These are phyloP conservation scores for Triglochin maritima DNA, from an alignment of 106 monocot genomes.

Conservation along the genomic window DNA sequence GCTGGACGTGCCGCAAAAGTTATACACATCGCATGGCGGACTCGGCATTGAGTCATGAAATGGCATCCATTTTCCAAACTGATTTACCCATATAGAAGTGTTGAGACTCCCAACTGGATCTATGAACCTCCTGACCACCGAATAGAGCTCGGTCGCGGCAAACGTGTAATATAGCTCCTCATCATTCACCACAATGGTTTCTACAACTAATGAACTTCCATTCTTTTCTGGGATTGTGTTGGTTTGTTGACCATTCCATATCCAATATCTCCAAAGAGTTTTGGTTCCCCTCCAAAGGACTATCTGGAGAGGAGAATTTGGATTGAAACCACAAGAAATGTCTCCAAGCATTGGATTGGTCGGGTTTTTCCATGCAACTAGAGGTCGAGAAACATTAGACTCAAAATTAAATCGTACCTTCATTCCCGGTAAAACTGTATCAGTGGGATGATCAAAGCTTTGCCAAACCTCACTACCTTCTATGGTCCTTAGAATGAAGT, in stretches of 20 bases:
- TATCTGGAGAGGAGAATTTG: conserved; percentile 1
- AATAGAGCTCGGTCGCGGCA: neutral
- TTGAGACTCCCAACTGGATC: conserved; percentile 14
- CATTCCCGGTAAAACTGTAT: conserved; percentile 6
- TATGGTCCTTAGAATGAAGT: neutral
- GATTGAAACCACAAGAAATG: conserved; percentile 13
- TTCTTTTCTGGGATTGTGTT: conserved; percentile 5
- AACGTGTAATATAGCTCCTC: too few relatives aligned
- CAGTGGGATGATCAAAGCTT: conserved; percentile 14
- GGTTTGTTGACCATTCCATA: conserved; percentile 35
- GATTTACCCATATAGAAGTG: conserved; percentile 12
- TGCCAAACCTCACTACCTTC: neutral
- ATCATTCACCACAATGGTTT: neutral
- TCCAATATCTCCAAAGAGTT: conserved; percentile 13
- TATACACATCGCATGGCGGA: conserved; percentile 19
- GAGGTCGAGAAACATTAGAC: neutral
- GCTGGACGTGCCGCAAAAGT: conserved; percentile 30
- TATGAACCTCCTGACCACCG: conserved; percentile 8
- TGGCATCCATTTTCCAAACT: conserved; percentile 12
- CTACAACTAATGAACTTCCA: conserved; percentile 16
- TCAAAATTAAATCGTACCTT: neutral
- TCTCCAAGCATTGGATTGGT: conserved; percentile 5
- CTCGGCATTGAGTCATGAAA: conserved; percentile 5
- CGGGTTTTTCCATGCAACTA: conserved; percentile 1
- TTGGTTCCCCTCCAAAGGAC: neutral